Conservation (phyloP, 768 basidiomycete genomes). For the Mrakia gelida region DNA sequence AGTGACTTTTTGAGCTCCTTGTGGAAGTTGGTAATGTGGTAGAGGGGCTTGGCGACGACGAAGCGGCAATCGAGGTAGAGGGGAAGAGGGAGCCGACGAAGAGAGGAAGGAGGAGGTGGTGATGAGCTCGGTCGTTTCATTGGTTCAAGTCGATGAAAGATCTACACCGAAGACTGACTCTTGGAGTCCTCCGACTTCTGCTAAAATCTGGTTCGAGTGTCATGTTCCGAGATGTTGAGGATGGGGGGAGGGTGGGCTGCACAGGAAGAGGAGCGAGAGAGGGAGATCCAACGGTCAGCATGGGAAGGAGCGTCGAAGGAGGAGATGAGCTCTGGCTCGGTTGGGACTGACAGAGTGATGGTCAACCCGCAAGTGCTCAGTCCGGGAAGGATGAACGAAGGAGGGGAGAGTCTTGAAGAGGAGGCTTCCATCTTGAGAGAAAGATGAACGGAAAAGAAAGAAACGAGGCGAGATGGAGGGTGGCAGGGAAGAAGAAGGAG, state of each 20-base stretch:
- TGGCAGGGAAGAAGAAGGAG: not conserved
- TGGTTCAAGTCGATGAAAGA: not conserved
- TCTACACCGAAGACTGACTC: not conserved
- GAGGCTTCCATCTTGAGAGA: not conserved
- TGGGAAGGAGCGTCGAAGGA: not conserved
- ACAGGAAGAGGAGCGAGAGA: not conserved
- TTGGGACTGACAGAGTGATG: constrained; percentile 36
- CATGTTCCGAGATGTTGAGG: constrained; percentile 92
- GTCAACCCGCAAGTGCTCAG: constrained; percentile 34
- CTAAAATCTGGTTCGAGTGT: constrained; percentile 77
- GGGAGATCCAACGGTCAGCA: not conserved
- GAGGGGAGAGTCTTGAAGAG: not conserved
- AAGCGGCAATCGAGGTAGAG: no score
- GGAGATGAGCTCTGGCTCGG: not conserved
- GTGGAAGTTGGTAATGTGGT: no score
- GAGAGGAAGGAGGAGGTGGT: constrained; percentile 8
- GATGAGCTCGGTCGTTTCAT: not conserved
- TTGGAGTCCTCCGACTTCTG: constrained; percentile 35
- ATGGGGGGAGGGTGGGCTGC: constrained; percentile 94
- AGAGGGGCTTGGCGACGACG: no score
- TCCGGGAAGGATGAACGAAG: not conserved
- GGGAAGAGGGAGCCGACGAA: no score
- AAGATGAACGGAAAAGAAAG: not conserved
- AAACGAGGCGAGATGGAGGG: not conserved
- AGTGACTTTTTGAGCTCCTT: no score